Evolutionary conservation across 1,139 yeast genomes (phyloP).

Genomic region (Debaryomyces psychrophilus): DNA sequence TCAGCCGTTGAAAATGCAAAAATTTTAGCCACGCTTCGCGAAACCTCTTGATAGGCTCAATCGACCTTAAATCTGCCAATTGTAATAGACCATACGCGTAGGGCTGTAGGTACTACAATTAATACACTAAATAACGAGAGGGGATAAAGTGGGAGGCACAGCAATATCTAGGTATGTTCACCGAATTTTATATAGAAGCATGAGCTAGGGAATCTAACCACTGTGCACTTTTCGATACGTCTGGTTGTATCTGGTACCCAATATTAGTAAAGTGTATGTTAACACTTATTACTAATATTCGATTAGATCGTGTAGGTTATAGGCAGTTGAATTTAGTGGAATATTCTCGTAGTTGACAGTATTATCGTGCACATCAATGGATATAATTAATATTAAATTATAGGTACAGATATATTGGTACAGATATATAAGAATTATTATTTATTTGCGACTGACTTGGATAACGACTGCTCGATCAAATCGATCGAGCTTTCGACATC

Average conservation of each 20-base stretch:
- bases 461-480: slow-evolving; percentile 44
- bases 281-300: no score
- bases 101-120: not conserved
- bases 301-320: no score
- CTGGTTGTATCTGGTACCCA: no score
- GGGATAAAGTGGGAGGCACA: not conserved
- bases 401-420: slow-evolving; percentile 6
- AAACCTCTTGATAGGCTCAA: not conserved
- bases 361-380: no score
- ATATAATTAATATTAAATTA: not conserved
- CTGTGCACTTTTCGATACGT: no score
- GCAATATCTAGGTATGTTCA: not conserved
- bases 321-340: no score
- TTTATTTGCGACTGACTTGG: slow-evolving; percentile 16
- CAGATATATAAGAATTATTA: slow-evolving; percentile 9
- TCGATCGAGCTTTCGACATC: slow-evolving; percentile 49
- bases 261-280: no score
- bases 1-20: slow-evolving; percentile 4
- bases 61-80: not conserved
- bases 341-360: no score
- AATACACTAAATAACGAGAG: not conserved
- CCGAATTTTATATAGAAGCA: not conserved
- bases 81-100: not conserved
- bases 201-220: not conserved
- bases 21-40: slow-evolving; percentile 4